Evolutionary conservation across 2,329 filamentous ascomycete genomes (phyloP), one percentile per base, ranked within the genome.

Genomic region (Pseudogymnoascus pannorum): DNA sequence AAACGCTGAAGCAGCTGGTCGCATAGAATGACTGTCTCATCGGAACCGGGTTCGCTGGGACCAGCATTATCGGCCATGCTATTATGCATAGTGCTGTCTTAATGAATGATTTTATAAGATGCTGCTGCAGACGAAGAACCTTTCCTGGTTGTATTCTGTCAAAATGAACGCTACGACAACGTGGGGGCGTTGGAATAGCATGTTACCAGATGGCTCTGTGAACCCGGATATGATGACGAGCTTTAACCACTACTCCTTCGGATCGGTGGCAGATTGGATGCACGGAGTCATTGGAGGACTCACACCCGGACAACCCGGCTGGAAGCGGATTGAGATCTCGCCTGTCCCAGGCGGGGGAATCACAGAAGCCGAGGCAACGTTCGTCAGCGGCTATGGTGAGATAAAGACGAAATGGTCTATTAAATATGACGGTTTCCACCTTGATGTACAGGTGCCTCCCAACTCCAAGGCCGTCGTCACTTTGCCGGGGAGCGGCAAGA

Each of bases 171-270:
- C 68, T 3, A 74, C 73, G 1, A 74, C 71, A 0, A 70, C 71
- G 2, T 75, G 72, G 72, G 73, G 74, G 64, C 69, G 73, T 16
- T 74, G 72, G 72, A 71, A 75, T 42, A 67, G 66, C 9, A 64
- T 74, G 60, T 60, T 73, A 16, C 68, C 69, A 0, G 66, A 73
- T 48, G 71, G 70, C 36, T 38, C 36, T 18, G 67, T 74, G 16
- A 75, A 75, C 59, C 68, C 71, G 0, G 68, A 72, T 0, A 62
- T 68, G 31, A 75, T 75, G 74, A 75, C 72, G 0, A 72, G 69
- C 20, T 71, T 73, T 57, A 73, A 76, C 57, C 73, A 75, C 59
- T 75, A 74, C 48, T 71, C 73, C 2, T 69, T 75, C 5, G 73
- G 73, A 5, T 69, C 70, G 16, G 71, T 75, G 26, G 73, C 69